Percentiles rank a stretch among this genome's conserved stretches.
These are phyloP conservation scores for Citrus reticulata DNA, from an alignment of 345 rosid genomes.

Conservation along the genomic window DNA sequence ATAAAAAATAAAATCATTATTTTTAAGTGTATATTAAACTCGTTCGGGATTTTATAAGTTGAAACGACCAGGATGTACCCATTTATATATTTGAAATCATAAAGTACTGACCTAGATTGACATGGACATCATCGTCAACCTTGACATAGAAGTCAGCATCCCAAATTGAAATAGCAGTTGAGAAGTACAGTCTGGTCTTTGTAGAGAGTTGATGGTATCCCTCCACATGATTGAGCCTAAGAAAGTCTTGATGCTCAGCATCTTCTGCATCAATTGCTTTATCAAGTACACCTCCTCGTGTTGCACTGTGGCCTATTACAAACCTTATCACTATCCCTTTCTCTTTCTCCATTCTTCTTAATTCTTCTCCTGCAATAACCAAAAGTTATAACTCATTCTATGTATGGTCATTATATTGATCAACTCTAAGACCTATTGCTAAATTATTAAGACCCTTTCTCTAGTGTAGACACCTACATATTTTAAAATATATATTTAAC, in stretches of 20 bases:
- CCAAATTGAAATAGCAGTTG: slow-evolving; percentile 74
- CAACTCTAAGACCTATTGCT: background rate
- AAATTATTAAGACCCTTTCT: background rate
- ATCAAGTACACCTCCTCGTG: slow-evolving; percentile 72
- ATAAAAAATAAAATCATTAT: background rate
- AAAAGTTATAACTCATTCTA: background rate
- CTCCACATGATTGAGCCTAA: slow-evolving; percentile 76
- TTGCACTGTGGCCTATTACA: slow-evolving; percentile 87
- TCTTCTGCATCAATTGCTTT: slow-evolving; percentile 73
- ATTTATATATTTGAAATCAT: background rate
- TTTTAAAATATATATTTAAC: too few species aligned
- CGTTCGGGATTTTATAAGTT: too few species aligned
- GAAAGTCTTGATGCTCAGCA: slow-evolving; percentile 59
- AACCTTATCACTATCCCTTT: slow-evolving; percentile 83
- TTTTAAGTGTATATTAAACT: too few species aligned
- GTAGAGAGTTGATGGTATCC: slow-evolving; percentile 83
- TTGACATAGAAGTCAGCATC: slow-evolving; percentile 82
- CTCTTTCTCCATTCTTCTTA: slow-evolving; percentile 68
- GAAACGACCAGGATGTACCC: too few species aligned
- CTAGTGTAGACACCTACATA: background rate
- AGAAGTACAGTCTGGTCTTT: slow-evolving; percentile 74
- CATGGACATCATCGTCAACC: slow-evolving; percentile 88
- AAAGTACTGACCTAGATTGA: slow-evolving; percentile 48
- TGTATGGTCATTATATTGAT: too few species aligned
- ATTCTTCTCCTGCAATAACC: slow-evolving; percentile 42